Base-by-base conservation (phyloP, 1,284 basidiomycete species). In the Sporisorium iseilematis-ciliati region DNA sequence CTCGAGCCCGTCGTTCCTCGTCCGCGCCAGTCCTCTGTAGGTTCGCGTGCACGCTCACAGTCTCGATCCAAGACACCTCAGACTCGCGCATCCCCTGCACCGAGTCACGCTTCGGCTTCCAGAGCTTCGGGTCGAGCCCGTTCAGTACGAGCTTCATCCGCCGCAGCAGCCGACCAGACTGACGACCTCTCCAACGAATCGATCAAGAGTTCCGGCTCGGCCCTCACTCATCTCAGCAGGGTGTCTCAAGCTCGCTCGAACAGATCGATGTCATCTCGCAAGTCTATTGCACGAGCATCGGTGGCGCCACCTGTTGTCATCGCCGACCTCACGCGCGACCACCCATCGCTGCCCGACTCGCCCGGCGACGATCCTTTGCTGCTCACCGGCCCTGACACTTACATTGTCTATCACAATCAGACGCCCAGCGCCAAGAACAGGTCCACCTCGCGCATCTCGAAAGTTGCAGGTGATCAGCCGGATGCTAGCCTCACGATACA, bases 351-450 rank as follows among this genome's bases (percentile, higher is more conserved):
- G 40, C 76, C 76, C 18, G 76, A 72, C 33, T 72, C 68, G 40
- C 76, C 76, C 4, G 61, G 73, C 8, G 76, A 78, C 45, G 76
- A 78, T 41, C 76, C 76, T 7, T 52, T 78, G 25, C 61, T 78
- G 31, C 53, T 78, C 18, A 65, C 53, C 6, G 74, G 68, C 18
- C 74, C 74, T 10, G 57, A 76, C 51, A 65, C 59, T 4, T 65
- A 59, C 25, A 50, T 58, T 12, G 49, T 68, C 50, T 71, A 71
- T 18, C 68, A 71, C 46, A 35, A 71, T n/a, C 53, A 57, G 50
- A 71, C 68, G 5, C 68, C 63, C 1, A 58, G 57, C 31, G 62
- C 57, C 10, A 71, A 53, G 33, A 43, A 60, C 25, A 59, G 63
- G 31, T 51, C 58, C 31, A 42, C 46, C 0, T 25, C 29, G 33